A percentile compares a stretch with the other conserved stretches of the same genome.
These are phyloP conservation scores for Sphaerosporella brunnea DNA, from an alignment of 495 filamentous ascomycete genomes.

Conservation along the genomic window DNA sequence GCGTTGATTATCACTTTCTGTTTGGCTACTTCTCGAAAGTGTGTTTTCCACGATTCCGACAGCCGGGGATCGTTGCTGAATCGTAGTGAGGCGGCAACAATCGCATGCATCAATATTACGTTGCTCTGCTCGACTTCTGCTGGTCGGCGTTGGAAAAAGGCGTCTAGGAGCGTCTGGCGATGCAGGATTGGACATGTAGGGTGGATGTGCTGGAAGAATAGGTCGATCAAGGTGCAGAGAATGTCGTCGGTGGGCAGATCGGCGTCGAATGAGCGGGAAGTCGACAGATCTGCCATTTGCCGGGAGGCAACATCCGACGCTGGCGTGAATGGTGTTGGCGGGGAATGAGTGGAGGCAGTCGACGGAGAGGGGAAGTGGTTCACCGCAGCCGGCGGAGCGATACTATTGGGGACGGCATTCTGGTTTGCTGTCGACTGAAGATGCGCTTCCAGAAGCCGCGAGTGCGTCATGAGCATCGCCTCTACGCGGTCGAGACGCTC, in stretches of 20 bases:
- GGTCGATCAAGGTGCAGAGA: slow-evolving; percentile 59
- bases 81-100: slow-evolving; percentile 69
- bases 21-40: slow-evolving; percentile 65
- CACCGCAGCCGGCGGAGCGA: slow-evolving; percentile 5
- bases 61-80: slow-evolving; percentile 59
- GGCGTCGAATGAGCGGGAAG: slow-evolving; percentile 40
- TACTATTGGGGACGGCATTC: slow-evolving; percentile 5
- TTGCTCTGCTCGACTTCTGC: slow-evolving; percentile 61
- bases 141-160: slow-evolving; percentile 49
- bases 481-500: slow-evolving; percentile 48
- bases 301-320: slow-evolving; percentile 17
- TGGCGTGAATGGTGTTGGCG: slow-evolving; percentile 24
- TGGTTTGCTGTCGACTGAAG: slow-evolving; percentile 10
- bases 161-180: slow-evolving; percentile 57
- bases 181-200: slow-evolving; percentile 83
- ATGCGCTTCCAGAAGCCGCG: slow-evolving; percentile 27
- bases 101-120: slow-evolving; percentile 65
- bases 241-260: slow-evolving; percentile 75
- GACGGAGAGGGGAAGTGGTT: slow-evolving; percentile 22
- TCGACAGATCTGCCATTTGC: slow-evolving; percentile 21
- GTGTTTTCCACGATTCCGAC: slow-evolving; percentile 47
- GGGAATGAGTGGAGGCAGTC: slow-evolving; percentile 20
- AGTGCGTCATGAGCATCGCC: slow-evolving; percentile 35
- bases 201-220: slow-evolving; percentile 84
- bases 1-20: slow-evolving; percentile 70